Base-by-base conservation (phyloP, 2,329 filamentous ascomycete species). In the Pseudovirgaria hyperparasitica region DNA sequence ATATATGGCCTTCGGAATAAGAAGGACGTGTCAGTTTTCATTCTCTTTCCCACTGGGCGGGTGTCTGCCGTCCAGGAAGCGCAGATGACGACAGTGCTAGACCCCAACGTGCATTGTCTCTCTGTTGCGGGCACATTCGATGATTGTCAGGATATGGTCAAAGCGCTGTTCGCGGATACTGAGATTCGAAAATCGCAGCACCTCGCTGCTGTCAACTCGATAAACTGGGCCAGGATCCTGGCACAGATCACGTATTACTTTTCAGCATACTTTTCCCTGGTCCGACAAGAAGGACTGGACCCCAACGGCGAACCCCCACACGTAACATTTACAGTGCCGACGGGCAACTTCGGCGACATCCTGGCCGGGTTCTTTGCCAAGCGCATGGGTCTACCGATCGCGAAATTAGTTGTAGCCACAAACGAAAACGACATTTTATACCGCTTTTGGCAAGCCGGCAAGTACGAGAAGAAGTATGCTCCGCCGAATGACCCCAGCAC, bases 171-270 rank as follows among this genome's bases (percentile, higher is more conserved):
- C 50, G 76, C 74, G 36, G 87, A 98, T 44, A 65, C 77, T 3
- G 75, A 85, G 29, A 79, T 82, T 51, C 96, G 96, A 64, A 62
- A 69, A 41, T 74, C 71, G 2, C 72, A 87, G 47, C 84, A 82
- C 40, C 76, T 96, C 22, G 87, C 81, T 21, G 87, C 90, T 22
- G 84, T 96, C 40, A 96, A 96, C 64, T 90, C 81, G 23, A 96
- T 96, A 61, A 96, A 96, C 62, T 94, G 79, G 71, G 81, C 86
- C 2, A 71, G 90, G 42, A 96, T 98, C 41, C 70, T 98, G 19
- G 87, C 90, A 9, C 90, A 98, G 61, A 94, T 92, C 38, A 84
- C 82, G 34, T 96, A 93, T 68, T 98, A 93, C 66, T 92, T 94
- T 64, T 68, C 90, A 56, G 76, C 90, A 9, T 96, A 96, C 66